Evolutionary conservation across 352 stramenopile genomes (phyloP).

Genomic region (Phytophthora citrophthora): DNA sequence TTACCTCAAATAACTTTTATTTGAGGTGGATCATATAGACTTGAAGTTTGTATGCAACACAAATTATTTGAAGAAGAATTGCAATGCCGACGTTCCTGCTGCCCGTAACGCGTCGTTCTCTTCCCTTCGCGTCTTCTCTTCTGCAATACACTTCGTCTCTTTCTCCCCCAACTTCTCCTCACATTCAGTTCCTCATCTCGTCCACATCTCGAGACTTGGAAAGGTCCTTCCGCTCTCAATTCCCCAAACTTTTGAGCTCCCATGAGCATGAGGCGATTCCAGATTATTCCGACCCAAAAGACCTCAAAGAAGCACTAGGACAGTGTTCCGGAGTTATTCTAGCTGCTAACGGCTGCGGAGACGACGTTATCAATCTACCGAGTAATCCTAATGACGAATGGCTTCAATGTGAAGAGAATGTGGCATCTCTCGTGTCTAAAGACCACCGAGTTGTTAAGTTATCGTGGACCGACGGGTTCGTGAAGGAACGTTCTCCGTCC

Average conservation of each 20-base stretch:
- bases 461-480: conserved; percentile 54
- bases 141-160: conserved; percentile 14
- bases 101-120: conserved; percentile 42
- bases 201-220: conserved; percentile 30
- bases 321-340: conserved; percentile 57
- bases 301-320: conserved; percentile 50
- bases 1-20: no score
- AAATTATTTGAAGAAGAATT: no score
- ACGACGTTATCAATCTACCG: conserved; percentile 28
- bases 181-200: conserved; percentile 28
- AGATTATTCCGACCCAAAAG: conserved; percentile 48
- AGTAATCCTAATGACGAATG: conserved; percentile 24
- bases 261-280: conserved; percentile 37
- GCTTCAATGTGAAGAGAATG: conserved; percentile 32
- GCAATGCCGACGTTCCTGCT: conserved; percentile 43
- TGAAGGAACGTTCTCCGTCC: conserved; percentile 40
- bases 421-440: conserved; percentile 27
- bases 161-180: not conserved
- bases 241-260: conserved; percentile 39
- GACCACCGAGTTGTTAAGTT: conserved; percentile 56
- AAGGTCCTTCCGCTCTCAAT: conserved; percentile 26
- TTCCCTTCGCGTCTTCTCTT: conserved; percentile 31
- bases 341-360: conserved; percentile 27
- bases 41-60: no score
- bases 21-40: no score